Base-by-base conservation (phyloP, 1,284 basidiomycete species). In the Cryptococcus sp. region DNA sequence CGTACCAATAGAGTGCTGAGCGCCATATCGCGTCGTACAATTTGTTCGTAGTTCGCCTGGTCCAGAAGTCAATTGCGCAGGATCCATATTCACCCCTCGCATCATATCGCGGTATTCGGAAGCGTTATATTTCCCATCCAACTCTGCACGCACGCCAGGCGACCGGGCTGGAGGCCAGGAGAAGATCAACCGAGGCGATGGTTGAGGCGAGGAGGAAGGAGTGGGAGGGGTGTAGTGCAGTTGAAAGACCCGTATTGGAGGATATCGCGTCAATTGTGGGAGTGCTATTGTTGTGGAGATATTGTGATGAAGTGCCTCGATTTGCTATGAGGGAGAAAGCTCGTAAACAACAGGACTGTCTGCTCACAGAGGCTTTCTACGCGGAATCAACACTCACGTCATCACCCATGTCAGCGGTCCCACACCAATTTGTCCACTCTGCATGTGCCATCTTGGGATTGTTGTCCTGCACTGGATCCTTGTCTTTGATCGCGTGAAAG, bases 351-450 rank as follows among this genome's bases (percentile, higher is more conserved):
- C 2, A 44, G 40, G 7, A 22, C 45, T 46, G 16, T 23, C 22
- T 22, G 16, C 22, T 5, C 10, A 10, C 22, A 46, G 19, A 22
- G 3, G 23, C 16, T 22, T 15, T 19, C 3, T n/a, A 19, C n/a
- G 11, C 29, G 34, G 37, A 29, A 5, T n/a, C 22, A 19, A 19
- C 5, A 68, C 78, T 64, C 62, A 81, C 78, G 43, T 80, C 73
- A 13, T 77, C 68, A 17, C 69, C 71, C 70, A 82, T 78, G 8
- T 57, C 63, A 1, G 73, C 86, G 0, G 91, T 92, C 54, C 93
- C 93, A 76, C 94, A 98, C 88, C 89, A 96, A 75, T 96, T 97
- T 11, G 91, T 85, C 94, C 94, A 97, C 39, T 83, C 81, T 1
- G 88, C 88, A 77, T 89, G 89, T 70, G 83, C 75, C 50, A 79